Base-by-base conservation (phyloP, 768 basidiomycete genomes). In the Tylopilus rubrobrunneus region DNA sequence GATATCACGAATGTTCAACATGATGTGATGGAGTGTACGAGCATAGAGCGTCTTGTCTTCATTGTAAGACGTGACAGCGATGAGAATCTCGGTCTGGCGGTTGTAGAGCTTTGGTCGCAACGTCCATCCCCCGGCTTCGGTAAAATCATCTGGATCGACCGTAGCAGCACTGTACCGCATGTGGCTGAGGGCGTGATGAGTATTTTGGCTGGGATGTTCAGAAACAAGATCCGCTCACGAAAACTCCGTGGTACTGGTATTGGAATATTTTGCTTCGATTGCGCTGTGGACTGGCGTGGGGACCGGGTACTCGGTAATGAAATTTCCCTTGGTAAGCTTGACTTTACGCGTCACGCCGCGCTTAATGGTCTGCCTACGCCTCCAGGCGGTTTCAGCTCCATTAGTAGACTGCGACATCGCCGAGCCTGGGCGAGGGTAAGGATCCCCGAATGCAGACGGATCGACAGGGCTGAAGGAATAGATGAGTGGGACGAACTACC, bases 1-100 rank as follows among this genome's bases (percentile, higher is more conserved):
- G 60, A 98, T 98, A 63, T 98, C 89, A 59, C 95, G 89, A 56
- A 98, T 96, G 71, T 99, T 98, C 57, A 96, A 71, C 95, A 98
- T 98, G 63, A 98, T 87, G 58, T 91, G 91, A 65, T 98, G 96
- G 39, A 98, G 77, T 0, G 96, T 98, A 59, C 89, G 86, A 27
- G 90, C 83, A 65, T 92, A 91, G n/a, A 92, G 81, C 7, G 84
- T 86, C 76, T 92, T 93, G 80, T 93, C 90, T 70, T 94, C 92
- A 58, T 93, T 92, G 74, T 92, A 93, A 4, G 87, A 91, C 7
- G 92, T 97, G 58, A 98, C 90, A 10, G 93, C 95, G 62, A 98
- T 96, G 25, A 98, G 80, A 7, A 98, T 70, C 59, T 98, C 96
- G 1, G 96, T 98, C 58, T 89, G 82, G 52, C 96, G 89, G 55